Conservation (phyloP, 2,329 filamentous ascomycete genomes). For the Aaosphaeria pasadenensis region DNA sequence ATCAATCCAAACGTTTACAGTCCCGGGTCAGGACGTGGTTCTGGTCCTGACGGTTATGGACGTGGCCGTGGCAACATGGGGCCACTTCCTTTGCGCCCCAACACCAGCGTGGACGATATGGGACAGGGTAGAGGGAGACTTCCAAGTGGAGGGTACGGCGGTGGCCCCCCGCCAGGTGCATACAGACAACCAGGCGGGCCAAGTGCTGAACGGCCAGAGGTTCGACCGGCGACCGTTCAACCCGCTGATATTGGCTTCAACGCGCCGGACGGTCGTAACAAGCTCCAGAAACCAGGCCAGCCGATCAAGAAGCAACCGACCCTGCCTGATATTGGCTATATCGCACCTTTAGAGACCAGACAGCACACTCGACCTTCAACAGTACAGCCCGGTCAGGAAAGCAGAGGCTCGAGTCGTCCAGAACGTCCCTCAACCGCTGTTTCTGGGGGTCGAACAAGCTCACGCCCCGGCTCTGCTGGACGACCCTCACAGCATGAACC, state of each 20-base stretch:
- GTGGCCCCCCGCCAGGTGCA: slow-evolving; percentile 26
- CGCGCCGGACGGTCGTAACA: slow-evolving; percentile 44
- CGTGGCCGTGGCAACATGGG: slow-evolving; percentile 26
- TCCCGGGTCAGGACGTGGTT: slow-evolving; percentile 15
- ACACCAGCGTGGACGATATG: slow-evolving; percentile 36
- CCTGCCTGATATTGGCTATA: slow-evolving; percentile 36
- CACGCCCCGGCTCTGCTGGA: slow-evolving; percentile 29
- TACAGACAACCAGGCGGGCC: slow-evolving; percentile 39
- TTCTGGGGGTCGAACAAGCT: slow-evolving; percentile 14
- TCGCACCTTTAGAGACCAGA: slow-evolving; percentile 33
- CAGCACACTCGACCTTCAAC: slow-evolving; percentile 35
- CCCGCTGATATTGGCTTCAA: slow-evolving; percentile 42
- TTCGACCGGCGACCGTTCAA: slow-evolving; percentile 39
- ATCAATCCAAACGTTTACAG: slow-evolving; percentile 46
- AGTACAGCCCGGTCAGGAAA: slow-evolving; percentile 32
- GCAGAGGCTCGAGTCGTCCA: slow-evolving; percentile 21
- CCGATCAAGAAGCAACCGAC: slow-evolving; percentile 30
- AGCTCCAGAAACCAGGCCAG: slow-evolving; percentile 39
- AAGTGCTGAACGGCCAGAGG: slow-evolving; percentile 34
- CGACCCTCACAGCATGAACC: slow-evolving; percentile 21
- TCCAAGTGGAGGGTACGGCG: slow-evolving; percentile 20
- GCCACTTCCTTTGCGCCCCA: slow-evolving; percentile 33
- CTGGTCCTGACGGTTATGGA: slow-evolving; percentile 14
- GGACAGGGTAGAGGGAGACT: slow-evolving; percentile 31
- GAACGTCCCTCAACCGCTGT: slow-evolving; percentile 22